Evolutionary conservation across 2,329 filamentous ascomycete genomes (phyloP), one percentile per base, ranked within the genome.

Genomic region (Alternaria incomplexa): DNA sequence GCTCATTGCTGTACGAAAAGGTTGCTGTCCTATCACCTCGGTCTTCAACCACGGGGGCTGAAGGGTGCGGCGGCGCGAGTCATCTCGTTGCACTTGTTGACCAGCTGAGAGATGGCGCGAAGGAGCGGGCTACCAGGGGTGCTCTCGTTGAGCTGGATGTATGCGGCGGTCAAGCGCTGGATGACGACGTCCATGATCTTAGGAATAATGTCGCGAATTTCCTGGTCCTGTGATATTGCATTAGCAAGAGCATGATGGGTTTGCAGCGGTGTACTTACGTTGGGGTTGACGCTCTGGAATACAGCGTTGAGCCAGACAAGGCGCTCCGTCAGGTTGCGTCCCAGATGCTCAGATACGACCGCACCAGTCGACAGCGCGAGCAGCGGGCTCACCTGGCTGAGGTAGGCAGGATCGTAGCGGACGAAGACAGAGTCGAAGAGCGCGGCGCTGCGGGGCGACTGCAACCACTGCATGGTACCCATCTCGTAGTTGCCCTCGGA

Each of bases 391-490:
- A 90, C 82, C 43, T 82, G 80, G 17, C 79, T 79, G 23, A 90
- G 80, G 74, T 88, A 90, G 9, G 80, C 77, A 1, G 88, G 87
- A 63, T 86, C 85, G 69, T 86, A 82, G 58, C 83, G 84, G 22
- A 87, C 82, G 72, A 90, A 90, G 55, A 89, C 81, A 26, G 84
- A 82, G 74, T 89, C 87, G 72, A 90, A 90, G n/a, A 90, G 80
- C 48, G 86, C 84, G 15, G 83, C 81, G 67, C 89, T 86, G 58
- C 85, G 85, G 30, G 80, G 75, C 6, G 88, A 90, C 80, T 89
- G 87, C 51, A 90, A 81, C 88, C 88, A 90, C 82, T 82, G 69
- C 70, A 84, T 83, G 2, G 83, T 84, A 50, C 81, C 83, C 32
- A 81, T 78, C 66, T 84, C 82, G 58, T 77, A 84, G 36, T 81